Evolutionary conservation across 2,329 filamentous ascomycete genomes (phyloP).

Genomic region (Aspergillus uvarum): DNA sequence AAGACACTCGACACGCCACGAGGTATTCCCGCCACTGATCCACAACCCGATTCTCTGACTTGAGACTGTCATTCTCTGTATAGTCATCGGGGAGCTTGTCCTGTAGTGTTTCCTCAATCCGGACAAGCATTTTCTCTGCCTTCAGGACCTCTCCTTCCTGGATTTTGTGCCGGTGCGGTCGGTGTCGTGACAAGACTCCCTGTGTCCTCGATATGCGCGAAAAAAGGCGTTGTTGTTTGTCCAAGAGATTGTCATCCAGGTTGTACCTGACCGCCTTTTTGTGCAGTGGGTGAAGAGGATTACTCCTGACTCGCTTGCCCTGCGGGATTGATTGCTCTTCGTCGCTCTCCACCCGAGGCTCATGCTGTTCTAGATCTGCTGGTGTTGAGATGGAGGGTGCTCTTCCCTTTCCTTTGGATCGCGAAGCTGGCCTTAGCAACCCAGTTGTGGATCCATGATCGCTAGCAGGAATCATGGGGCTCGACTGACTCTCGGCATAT

Average conservation of each 20-base stretch:
- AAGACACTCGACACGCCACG: constrained; percentile 60
- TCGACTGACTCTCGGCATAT: constrained; percentile 22
- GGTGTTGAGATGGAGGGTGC: constrained; percentile 13
- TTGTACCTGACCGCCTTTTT: constrained; percentile 46
- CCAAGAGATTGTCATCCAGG: constrained; percentile 44
- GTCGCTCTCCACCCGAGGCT: constrained; percentile 31
- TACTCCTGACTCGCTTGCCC: constrained; percentile 16
- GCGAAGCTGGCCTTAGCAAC: constrained; percentile 28
- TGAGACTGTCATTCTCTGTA: constrained; percentile 62
- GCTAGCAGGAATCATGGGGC: constrained; percentile 25
- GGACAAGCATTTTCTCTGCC: constrained; percentile 67
- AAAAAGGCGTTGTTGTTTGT: constrained; percentile 43
- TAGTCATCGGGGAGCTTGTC: constrained; percentile 59
- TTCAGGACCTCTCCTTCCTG: constrained; percentile 64
- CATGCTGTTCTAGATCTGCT: constrained; percentile 33
- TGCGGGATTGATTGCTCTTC: constrained; percentile 14
- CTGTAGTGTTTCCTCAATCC: constrained; percentile 56
- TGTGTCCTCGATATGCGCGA: constrained; percentile 39
- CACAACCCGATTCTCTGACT: constrained; percentile 57
- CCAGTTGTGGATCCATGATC: constrained; percentile 36
- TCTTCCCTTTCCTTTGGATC: constrained; percentile 23
- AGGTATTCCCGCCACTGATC: constrained; percentile 68
- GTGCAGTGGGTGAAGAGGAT: constrained; percentile 21
- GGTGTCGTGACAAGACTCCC: constrained; percentile 34
- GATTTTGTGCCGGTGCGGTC: constrained; percentile 39